These are phyloP conservation scores for Linnemannia elongata DNA, from an alignment of 192 early-diverging fungal genomes.

Conservation along the genomic window DNA sequence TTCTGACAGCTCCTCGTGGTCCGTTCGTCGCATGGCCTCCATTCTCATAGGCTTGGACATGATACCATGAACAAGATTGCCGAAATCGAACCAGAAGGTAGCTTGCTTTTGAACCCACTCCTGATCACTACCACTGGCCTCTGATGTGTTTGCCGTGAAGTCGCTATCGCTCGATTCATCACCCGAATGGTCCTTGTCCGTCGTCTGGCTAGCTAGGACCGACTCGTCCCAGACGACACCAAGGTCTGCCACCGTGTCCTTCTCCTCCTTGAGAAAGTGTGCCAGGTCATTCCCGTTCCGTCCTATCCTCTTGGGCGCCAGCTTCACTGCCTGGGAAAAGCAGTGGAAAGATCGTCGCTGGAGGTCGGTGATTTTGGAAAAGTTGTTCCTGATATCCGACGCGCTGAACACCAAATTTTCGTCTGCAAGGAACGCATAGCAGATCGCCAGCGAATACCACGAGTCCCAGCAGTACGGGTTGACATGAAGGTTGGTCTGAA, in stretches of 20 bases:
- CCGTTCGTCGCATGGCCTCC: slow-evolving; percentile 57
- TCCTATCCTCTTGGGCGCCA: slow-evolving; percentile 31
- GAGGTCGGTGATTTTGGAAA: slow-evolving; percentile 63
- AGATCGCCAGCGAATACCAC: slow-evolving; percentile 75
- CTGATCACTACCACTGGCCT: neutral
- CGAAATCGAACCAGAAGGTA: slow-evolving; percentile 66
- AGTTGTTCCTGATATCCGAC: slow-evolving; percentile 65
- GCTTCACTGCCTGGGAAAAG: slow-evolving; percentile 64
- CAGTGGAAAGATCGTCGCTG: slow-evolving; percentile 79
- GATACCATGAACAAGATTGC: slow-evolving; percentile 63
- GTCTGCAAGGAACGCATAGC: slow-evolving; percentile 70
- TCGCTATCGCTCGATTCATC: slow-evolving; percentile 9
- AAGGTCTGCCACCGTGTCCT: slow-evolving; percentile 2
- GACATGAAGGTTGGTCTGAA: slow-evolving; percentile 67
- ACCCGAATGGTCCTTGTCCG: slow-evolving; percentile 1
- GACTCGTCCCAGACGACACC: slow-evolving; percentile 11
- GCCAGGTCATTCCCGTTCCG: neutral
- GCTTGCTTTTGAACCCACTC: slow-evolving; percentile 50
- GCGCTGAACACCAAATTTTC: slow-evolving; percentile 77
- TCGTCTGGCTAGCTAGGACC: slow-evolving; percentile 12
- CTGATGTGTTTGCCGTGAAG: neutral
- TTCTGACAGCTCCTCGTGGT: slow-evolving; percentile 20
- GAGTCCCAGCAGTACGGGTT: slow-evolving; percentile 69
- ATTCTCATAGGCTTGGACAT: slow-evolving; percentile 65
- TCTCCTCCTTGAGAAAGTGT: neutral